Conservation (phyloP, 257 asterid species). For the Rubia yunnanensis region DNA sequence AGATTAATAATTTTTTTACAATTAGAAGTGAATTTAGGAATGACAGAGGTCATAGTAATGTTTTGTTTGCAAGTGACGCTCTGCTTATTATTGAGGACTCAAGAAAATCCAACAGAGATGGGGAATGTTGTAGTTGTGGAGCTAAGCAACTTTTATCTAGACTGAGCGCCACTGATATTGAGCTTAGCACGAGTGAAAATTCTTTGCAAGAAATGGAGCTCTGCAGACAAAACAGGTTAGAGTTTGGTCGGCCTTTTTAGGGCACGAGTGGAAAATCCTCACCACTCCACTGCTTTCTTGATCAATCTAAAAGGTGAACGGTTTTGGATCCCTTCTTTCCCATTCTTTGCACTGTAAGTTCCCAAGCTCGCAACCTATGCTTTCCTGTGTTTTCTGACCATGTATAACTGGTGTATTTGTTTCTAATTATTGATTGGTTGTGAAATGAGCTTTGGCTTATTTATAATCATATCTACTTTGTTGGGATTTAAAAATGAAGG, state of each 20-base stretch:
- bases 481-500: not conserved
- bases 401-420: not conserved
- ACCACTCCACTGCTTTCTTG: not conserved
- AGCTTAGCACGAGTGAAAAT: constrained; percentile 51
- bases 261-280: too few species aligned
- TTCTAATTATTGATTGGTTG: not conserved
- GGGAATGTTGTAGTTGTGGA: constrained; percentile 50
- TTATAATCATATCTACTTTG: not conserved
- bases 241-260: constrained; percentile 80
- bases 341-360: constrained; percentile 11
- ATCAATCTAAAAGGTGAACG: constrained; percentile 12
- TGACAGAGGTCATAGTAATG: constrained; percentile 52
- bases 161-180: constrained; percentile 47
- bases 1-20: too few species aligned
- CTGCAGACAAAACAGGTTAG: constrained; percentile 82
- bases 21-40: too few species aligned
- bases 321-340: constrained; percentile 21
- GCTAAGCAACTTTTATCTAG: constrained; percentile 75
- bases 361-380: too few species aligned
- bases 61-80: constrained; percentile 59
- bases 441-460: not conserved
- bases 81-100: constrained; percentile 52
- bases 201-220: constrained; percentile 44
- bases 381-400: not conserved
- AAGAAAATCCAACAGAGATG: constrained; percentile 30